Conservation (phyloP, 345 rosid genomes). For the Linum trigynum region DNA sequence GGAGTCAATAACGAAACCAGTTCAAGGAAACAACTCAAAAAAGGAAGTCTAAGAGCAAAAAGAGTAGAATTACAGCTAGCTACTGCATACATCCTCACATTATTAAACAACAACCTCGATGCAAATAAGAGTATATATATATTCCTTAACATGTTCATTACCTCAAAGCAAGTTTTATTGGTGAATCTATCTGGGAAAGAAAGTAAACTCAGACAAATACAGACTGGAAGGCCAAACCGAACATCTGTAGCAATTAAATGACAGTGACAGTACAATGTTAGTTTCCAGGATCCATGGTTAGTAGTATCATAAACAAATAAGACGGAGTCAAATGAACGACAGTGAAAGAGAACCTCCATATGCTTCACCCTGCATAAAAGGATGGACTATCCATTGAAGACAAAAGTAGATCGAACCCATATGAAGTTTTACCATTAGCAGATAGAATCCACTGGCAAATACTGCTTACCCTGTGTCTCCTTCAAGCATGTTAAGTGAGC, state of each 20-base stretch:
- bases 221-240: slow-evolving; percentile 81
- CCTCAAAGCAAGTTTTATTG: slow-evolving; percentile 71
- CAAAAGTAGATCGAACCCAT: slow-evolving; percentile 8
- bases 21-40: background rate
- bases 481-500: slow-evolving; percentile 84
- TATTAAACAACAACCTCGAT: too few species aligned
- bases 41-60: background rate
- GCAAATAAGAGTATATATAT: background rate
- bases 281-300: background rate
- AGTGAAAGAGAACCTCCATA: too few species aligned
- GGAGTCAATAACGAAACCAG: too few species aligned
- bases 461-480: slow-evolving; percentile 76
- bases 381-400: background rate
- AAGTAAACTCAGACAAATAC: slow-evolving; percentile 60
- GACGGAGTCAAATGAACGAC: background rate
- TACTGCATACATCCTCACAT: background rate
- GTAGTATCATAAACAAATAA: background rate
- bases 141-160: slow-evolving; percentile 16
- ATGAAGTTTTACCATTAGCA: slow-evolving; percentile 1
- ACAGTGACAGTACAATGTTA: slow-evolving; percentile 1
- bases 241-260: slow-evolving; percentile 41
- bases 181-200: slow-evolving; percentile 56
- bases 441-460: background rate
- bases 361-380: too few species aligned
- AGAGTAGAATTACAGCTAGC: background rate